These are phyloP conservation scores for Pseudogymnoascus sp. DNA, from an alignment of 2,329 filamentous ascomycete genomes.

Conservation along the genomic window DNA sequence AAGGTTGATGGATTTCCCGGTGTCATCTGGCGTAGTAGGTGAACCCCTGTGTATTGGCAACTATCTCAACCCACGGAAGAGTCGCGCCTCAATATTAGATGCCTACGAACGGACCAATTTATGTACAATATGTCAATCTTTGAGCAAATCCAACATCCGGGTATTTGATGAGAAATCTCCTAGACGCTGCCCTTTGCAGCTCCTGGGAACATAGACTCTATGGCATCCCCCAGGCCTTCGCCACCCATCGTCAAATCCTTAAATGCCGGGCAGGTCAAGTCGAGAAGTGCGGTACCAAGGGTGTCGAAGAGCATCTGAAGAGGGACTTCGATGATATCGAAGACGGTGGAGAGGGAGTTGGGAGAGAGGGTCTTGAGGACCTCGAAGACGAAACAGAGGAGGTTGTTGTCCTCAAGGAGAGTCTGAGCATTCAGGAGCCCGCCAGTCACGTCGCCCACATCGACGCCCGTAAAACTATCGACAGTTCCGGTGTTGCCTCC, in stretches of 20 bases:
- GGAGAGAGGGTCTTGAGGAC: conserved; percentile 32
- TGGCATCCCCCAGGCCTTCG: conserved; percentile 9
- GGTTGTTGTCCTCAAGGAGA: conserved; percentile 40
- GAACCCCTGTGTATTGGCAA: background rate
- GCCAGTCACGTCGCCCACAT: conserved; percentile 34
- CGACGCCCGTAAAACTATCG: conserved; percentile 41
- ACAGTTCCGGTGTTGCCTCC: conserved; percentile 44
- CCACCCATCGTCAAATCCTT: conserved; percentile 17
- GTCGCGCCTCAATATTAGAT: background rate
- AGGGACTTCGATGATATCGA: conserved; percentile 27
- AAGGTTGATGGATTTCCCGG: background rate
- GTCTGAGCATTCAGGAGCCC: conserved; percentile 35
- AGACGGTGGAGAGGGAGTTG: conserved; percentile 32
- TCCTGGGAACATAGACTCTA: conserved; percentile 11
- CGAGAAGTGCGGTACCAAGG: conserved; percentile 22
- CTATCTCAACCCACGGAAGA: background rate
- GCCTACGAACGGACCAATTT: background rate
- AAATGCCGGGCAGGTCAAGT: conserved; percentile 25
- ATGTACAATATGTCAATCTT: background rate
- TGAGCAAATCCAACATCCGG: background rate
- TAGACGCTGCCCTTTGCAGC: conserved; percentile 6
- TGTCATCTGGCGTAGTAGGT: background rate
- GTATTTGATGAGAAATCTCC: background rate
- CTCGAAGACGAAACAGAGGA: conserved; percentile 35
- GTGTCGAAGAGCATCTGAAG: conserved; percentile 26